Evolutionary conservation across 768 basidiomycete species (phyloP).

Genomic region (Tylopilus subfusipes): DNA sequence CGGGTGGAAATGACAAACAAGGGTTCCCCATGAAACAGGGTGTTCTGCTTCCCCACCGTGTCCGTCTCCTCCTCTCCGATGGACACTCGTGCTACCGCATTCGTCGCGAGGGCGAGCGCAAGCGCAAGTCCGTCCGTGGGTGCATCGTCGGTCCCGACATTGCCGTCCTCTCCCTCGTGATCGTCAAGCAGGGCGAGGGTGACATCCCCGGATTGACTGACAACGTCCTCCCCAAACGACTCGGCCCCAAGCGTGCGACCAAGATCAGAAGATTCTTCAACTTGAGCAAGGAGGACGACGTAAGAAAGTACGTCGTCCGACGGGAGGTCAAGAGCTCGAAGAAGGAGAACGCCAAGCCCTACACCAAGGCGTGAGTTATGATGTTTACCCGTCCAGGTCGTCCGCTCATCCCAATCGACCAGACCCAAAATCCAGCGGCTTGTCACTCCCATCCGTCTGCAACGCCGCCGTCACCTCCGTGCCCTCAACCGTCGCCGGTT

Average conservation of each 20-base stretch:
- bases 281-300: slow-evolving; percentile 96
- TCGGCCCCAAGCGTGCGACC: slow-evolving; percentile 95
- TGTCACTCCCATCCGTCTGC: slow-evolving; percentile 92
- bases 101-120: slow-evolving; percentile 92
- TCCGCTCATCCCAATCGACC: background rate
- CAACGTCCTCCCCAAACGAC: slow-evolving; percentile 86
- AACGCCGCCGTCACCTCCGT: slow-evolving; percentile 90
- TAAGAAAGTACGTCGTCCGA: slow-evolving; percentile 94
- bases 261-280: slow-evolving; percentile 99
- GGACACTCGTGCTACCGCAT: slow-evolving; percentile 98
- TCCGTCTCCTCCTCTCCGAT: slow-evolving; percentile 87
- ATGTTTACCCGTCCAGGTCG: background rate
- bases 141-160: slow-evolving; percentile 98
- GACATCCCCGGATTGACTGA: slow-evolving; percentile 94
- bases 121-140: slow-evolving; percentile 97
- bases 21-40: slow-evolving; percentile 99
- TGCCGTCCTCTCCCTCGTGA: slow-evolving; percentile 86
- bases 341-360: slow-evolving; percentile 89
- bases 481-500: slow-evolving; percentile 85
- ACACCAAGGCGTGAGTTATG: slow-evolving; percentile 87
- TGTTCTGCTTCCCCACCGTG: slow-evolving; percentile 92
- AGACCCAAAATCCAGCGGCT: slow-evolving; percentile 97
- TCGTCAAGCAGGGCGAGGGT: slow-evolving; percentile 93
- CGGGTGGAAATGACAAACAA: slow-evolving; percentile 97
- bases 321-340: slow-evolving; percentile 86